These are phyloP conservation scores for Zizania palustris DNA, from an alignment of 202 grass and related monocot species.

Conservation along the genomic window DNA sequence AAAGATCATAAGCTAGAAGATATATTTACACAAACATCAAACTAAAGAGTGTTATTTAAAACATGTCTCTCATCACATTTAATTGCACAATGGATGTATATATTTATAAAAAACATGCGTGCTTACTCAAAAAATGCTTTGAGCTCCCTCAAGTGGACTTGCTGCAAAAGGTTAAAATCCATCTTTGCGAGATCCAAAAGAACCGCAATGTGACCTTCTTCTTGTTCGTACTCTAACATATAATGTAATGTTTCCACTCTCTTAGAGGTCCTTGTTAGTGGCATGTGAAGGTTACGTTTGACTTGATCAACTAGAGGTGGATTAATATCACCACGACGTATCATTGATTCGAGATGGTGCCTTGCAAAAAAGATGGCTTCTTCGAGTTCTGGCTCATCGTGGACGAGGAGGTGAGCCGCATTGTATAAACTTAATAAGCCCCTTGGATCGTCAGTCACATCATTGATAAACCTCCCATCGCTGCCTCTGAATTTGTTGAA, in stretches of 20 bases:
- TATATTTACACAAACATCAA: too few species aligned
- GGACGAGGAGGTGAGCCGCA: slow-evolving; percentile 20
- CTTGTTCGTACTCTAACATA: background rate
- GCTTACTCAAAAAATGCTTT: too few species aligned
- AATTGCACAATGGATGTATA: too few species aligned
- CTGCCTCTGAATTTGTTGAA: slow-evolving; percentile 46
- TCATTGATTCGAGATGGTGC: background rate
- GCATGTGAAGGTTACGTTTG: background rate
- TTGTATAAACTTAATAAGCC: slow-evolving; percentile 45
- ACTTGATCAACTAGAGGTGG: background rate
- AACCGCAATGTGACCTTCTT: too few species aligned
- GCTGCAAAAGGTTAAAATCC: too few species aligned
- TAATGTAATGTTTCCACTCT: background rate
- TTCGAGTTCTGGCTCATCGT: slow-evolving; percentile 20
- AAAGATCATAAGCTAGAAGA: too few species aligned
- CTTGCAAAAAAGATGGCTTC: slow-evolving; percentile 23
- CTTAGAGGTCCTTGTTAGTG: background rate
- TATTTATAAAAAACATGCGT: too few species aligned
- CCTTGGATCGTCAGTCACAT: background rate
- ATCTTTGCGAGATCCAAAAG: too few species aligned
- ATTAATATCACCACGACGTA: background rate
- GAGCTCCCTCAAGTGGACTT: too few species aligned
- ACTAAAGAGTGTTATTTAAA: too few species aligned
- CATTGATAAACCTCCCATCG: slow-evolving; percentile 1
- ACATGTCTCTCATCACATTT: too few species aligned